Conservation (phyloP, 495 filamentous ascomycete genomes). For the Trichoderma parareesei region DNA sequence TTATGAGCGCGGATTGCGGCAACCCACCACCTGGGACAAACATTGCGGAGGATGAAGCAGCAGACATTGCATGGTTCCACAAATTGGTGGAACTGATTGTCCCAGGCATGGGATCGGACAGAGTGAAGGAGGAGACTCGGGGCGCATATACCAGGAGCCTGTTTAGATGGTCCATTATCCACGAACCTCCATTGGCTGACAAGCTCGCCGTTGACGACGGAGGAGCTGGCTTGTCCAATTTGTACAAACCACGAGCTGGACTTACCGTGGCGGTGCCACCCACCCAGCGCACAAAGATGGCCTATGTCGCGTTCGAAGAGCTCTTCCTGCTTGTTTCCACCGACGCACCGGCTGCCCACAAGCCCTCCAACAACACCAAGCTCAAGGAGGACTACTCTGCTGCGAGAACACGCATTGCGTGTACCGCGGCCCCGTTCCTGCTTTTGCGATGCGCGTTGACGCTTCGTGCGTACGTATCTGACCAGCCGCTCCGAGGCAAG, state of each 20-base stretch:
- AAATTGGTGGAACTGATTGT: slow-evolving; percentile 63
- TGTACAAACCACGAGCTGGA: slow-evolving; percentile 59
- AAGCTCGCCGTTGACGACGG: slow-evolving; percentile 37
- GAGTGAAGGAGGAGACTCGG: slow-evolving; percentile 58
- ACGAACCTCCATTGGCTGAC: slow-evolving; percentile 58
- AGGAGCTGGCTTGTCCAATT: slow-evolving; percentile 47
- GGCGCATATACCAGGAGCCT: slow-evolving; percentile 66
- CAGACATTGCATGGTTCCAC: slow-evolving; percentile 70
- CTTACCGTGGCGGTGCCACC: slow-evolving; percentile 61
- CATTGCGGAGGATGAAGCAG: slow-evolving; percentile 56
- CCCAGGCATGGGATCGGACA: slow-evolving; percentile 57
- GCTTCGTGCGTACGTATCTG: slow-evolving; percentile 74
- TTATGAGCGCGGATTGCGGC: slow-evolving; percentile 49
- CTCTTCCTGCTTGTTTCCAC: slow-evolving; percentile 63
- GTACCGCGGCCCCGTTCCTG: slow-evolving; percentile 71
- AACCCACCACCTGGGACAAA: slow-evolving; percentile 31
- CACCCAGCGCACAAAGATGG: slow-evolving; percentile 59
- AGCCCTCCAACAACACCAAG: slow-evolving; percentile 12
- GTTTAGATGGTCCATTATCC: slow-evolving; percentile 78
- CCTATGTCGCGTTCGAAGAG: slow-evolving; percentile 72
- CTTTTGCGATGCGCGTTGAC: slow-evolving; percentile 75
- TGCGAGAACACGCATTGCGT: slow-evolving; percentile 54
- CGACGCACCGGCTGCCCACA: slow-evolving; percentile 20
- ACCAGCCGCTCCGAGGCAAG: slow-evolving; percentile 84
- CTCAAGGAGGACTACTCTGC: slow-evolving; percentile 21